Base-by-base conservation (phyloP, 2,329 filamentous ascomycete genomes). In the Tolypocladium ovalisporum region DNA sequence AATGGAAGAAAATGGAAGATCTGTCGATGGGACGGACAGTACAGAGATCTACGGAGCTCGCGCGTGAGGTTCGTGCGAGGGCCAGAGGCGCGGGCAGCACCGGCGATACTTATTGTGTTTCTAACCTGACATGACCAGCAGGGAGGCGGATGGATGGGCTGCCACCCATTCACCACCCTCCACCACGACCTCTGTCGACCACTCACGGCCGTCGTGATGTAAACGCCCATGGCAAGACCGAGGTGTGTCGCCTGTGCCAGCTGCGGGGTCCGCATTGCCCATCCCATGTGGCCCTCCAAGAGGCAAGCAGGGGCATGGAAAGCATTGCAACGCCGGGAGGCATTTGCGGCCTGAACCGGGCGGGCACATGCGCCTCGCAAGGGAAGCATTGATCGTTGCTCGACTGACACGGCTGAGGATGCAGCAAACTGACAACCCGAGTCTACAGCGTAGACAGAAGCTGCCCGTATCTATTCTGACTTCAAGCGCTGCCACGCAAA, bases 161-260 rank as follows among this genome's bases (percentile, higher is more conserved):
- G 24, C 42, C 52, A 53, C 36, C 53, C 56, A 58, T 32, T 55
- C 53, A 55, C 53, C 53, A 58, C 53, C 56, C 56, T 55, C 22
- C 54, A 47, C 29, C 53, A 57, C 40, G 29, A 9, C 24, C 12
- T 34, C 47, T n/a, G n/a, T 13, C 47, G 29, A 51, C 47, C 47
- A 51, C 47, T 51, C 47, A 51, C 47, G 29, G 27, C 29, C 27
- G 47, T 22, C 47, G 47, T n/a, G 47, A 34, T 51, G 47, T 34
- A 32, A 34, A 52, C 9, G 27, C 15, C 17, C 29, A n/a, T 19
- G 22, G 7, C 29, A 3, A n/a, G 29, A 22, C 47, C 47, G 47
- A 52, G 27, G 27, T 13, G 44, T 22, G 42, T 47, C 24, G 24
- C 42, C 40, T 15, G 42, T 47, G 44, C 27, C 29, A 35, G 29